phyloP scores from a whole-genome alignment of 129 eudicot genomes.

The Cynara cardunculus region DNA sequence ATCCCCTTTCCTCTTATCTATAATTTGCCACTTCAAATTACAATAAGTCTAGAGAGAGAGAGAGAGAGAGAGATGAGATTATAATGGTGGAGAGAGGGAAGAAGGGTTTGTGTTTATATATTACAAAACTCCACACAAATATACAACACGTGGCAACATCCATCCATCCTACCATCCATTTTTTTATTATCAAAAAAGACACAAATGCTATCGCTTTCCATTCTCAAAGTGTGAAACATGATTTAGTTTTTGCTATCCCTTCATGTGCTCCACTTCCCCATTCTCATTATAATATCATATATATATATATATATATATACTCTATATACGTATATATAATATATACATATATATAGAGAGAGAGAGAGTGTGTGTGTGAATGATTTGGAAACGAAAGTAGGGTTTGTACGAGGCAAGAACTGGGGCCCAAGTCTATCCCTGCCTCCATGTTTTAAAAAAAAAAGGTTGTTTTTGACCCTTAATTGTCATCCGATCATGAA shows the following conservation, averaged over 20 bases:
- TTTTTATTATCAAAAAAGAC: conserved; percentile 8
- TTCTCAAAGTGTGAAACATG: conserved; percentile 29
- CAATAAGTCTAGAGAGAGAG: conserved; percentile 11
- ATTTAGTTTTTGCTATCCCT: conserved; percentile 21
- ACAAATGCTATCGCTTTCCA: conserved; percentile 28
- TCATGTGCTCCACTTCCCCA: conserved; percentile 20
- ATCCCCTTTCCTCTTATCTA: neutral
- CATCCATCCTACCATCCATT: conserved; percentile 25
- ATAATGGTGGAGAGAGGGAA: neutral
- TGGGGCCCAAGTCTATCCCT: too few relatives aligned
- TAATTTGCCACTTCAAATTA: conserved; percentile 10
- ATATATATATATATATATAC: neutral
- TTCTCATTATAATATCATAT: conserved; percentile 3
- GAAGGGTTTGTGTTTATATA: conserved; percentile 26
- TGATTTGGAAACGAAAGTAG: neutral
- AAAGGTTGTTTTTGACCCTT: too few relatives aligned
- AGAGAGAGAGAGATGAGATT: neutral
- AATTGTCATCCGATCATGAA: neutral
- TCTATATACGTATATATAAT: neutral
- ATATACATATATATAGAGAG: neutral
- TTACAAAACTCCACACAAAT: neutral
- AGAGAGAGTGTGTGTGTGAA: neutral
- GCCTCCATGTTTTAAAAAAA: too few relatives aligned
- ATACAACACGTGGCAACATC: conserved; percentile 38
- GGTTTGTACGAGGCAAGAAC: neutral